Evolutionary conservation across 139 green algal species (phyloP), one percentile per base, ranked within the genome.

Genomic region (Chlamydomonas sp.): DNA sequence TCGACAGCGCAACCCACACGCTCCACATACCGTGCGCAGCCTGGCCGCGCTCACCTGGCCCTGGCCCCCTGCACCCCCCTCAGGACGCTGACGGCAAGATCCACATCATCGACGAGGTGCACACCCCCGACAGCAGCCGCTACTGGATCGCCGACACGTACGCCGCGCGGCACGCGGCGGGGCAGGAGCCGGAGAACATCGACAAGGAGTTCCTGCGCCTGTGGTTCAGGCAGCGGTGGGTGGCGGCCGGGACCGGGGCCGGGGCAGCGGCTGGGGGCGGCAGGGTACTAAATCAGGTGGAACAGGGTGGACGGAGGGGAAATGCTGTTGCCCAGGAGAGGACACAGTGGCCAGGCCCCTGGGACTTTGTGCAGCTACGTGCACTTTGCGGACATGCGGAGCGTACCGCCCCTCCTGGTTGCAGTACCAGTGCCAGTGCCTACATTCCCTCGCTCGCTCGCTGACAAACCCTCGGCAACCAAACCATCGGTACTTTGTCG

Each of bases 191-290:
- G 67, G 92, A 99, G 90, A 99, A 97, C 92, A 98, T 99, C 17
- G 98, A 99, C 93, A 99, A 99, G 93, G 98, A 99, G 93, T 99
- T 99, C 91, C 89, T 99, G 83, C 92, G 98, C 20, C 93, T 99
- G 20, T 99, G 98, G 98, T 99, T 99, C 91, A 79, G 94, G 1
- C 90, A 94, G 31, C 90, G 97, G 76, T 88, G 83, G 2, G 71
- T 49, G 58, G 31, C 58, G 12, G 57, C 8, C 12, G 79, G 78
- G 18, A 49, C 31, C 4, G 64, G 14, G 49, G 57, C 31, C 10
- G 79, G 64, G 79, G 14, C 14, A 17, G 68, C 60, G 77, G 17
- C 60, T 16, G 77, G 8, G 14, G 77, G 17, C 15, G 61, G 77
- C 2, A 16, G 77, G 61, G 61, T 49, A 49, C 31, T 49, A 49